phyloP scores from a whole-genome alignment of 192 early-diverging fungal genomes.

The Spizellomyces sp. region DNA sequence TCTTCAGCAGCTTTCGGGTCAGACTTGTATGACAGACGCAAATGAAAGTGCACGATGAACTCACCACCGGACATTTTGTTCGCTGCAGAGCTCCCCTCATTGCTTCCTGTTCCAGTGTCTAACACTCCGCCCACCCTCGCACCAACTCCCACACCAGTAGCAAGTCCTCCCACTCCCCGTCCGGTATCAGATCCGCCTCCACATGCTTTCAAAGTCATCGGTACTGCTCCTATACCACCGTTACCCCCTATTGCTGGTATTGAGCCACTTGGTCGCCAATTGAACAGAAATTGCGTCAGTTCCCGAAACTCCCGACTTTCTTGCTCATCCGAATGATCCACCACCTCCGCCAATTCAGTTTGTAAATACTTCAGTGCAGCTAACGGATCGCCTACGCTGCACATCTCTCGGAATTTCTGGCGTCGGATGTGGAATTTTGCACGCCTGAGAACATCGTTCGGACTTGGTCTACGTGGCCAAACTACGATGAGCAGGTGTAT shows the following conservation, averaged over 20 bases:
- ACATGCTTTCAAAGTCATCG: background rate
- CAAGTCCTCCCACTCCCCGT: background rate
- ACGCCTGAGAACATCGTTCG: conserved; percentile 70
- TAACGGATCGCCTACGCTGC: conserved; percentile 35
- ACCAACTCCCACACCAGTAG: background rate
- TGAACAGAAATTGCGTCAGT: conserved; percentile 48
- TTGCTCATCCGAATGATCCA: conserved; percentile 58
- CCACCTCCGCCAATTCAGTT: conserved; percentile 66
- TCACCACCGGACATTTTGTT: background rate
- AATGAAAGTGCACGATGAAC: background rate
- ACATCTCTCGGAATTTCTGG: conserved; percentile 83
- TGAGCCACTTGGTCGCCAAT: conserved; percentile 31
- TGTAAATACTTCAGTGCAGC: conserved; percentile 80
- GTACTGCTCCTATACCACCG: background rate
- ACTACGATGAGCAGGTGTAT: background rate
- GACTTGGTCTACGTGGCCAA: conserved; percentile 49
- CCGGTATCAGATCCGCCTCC: background rate
- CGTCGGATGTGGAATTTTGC: conserved; percentile 77
- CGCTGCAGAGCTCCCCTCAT: background rate
- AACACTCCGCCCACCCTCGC: too few species aligned
- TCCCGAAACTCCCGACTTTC: conserved; percentile 53
- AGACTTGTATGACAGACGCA: too few species aligned
- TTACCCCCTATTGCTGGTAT: background rate
- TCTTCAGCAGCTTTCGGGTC: conserved; percentile 16
- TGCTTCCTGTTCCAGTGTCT: background rate